Evolutionary conservation across 2,329 filamentous ascomycete genomes (phyloP).

Genomic region (Pseudocercospora pini-densiflorae): DNA sequence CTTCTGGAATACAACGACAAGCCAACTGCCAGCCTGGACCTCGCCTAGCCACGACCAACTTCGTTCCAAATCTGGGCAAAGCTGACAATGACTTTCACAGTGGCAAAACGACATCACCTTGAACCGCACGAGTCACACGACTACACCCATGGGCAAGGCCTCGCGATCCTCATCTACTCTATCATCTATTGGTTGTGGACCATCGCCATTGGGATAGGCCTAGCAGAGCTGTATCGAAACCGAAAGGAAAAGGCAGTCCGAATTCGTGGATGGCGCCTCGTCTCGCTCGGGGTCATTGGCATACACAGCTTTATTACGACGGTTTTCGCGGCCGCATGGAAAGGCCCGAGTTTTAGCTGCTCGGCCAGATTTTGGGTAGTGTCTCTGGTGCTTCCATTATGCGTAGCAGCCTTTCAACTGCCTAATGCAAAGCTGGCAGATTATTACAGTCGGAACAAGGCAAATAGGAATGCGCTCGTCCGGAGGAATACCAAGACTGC

Average conservation of each 20-base stretch:
- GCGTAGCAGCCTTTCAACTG: constrained; percentile 10
- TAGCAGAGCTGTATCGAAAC: not conserved
- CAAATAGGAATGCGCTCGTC: not conserved
- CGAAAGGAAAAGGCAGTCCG: constrained; percentile 1
- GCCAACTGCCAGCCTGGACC: too few relatives aligned
- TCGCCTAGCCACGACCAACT: too few relatives aligned
- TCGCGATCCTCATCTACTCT: constrained; percentile 1
- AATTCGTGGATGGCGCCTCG: constrained; percentile 5
- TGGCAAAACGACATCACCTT: not conserved
- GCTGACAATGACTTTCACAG: not conserved
- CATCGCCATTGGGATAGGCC: not conserved
- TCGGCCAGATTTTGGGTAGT: constrained; percentile 7
- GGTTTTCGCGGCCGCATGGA: constrained; percentile 2
- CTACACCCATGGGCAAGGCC: not conserved
- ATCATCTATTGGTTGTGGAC: constrained; percentile 10
- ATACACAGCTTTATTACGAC: constrained; percentile 9
- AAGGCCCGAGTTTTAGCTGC: not conserved
- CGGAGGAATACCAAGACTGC: not conserved
- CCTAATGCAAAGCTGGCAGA: constrained; percentile 2
- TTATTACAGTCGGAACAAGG: constrained; percentile 4
- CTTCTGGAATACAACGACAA: not conserved
- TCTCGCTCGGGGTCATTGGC: not conserved
- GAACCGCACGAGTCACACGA: not conserved
- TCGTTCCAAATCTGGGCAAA: too few relatives aligned
- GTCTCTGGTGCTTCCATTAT: constrained; percentile 8